phyloP scores from a whole-genome alignment of 176 grass and related monocot species.

The Cenchrus americanus region DNA sequence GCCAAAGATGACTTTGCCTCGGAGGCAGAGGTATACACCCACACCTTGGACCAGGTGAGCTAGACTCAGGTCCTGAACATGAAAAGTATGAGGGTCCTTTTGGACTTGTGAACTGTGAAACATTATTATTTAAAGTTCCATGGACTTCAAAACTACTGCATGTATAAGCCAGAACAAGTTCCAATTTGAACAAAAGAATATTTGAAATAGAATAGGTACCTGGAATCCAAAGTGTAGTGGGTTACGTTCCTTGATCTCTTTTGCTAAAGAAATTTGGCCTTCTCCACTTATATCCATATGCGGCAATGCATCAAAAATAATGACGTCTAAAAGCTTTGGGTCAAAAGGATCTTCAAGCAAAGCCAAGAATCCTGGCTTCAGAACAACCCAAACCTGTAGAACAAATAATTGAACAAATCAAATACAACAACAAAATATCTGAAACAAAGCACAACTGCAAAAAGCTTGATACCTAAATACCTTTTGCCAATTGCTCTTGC shows the following conservation, averaged over 20 bases:
- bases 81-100: neutral
- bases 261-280: slow-evolving; percentile 82
- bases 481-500: slow-evolving; percentile 96
- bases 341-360: slow-evolving; percentile 94
- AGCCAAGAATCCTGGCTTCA: slow-evolving; percentile 96
- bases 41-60: neutral
- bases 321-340: slow-evolving; percentile 91
- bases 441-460: slow-evolving; percentile 25
- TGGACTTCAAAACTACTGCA: neutral
- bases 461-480: slow-evolving; percentile 72
- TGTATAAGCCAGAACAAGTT: slow-evolving; percentile 24
- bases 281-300: slow-evolving; percentile 88
- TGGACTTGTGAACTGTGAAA: slow-evolving; percentile 10
- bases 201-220: slow-evolving; percentile 49
- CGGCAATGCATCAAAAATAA: slow-evolving; percentile 92
- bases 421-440: slow-evolving; percentile 41
- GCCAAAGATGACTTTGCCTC: neutral
- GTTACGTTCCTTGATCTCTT: slow-evolving; percentile 90
- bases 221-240: slow-evolving; percentile 92
- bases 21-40: neutral
- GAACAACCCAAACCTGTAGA: slow-evolving; percentile 85
- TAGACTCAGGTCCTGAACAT: slow-evolving; percentile 1
- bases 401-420: slow-evolving; percentile 40
- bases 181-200: neutral
- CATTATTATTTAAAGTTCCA: neutral